Base-by-base conservation (phyloP, 169 alveolate genomes). In the Babesia sp. region DNA sequence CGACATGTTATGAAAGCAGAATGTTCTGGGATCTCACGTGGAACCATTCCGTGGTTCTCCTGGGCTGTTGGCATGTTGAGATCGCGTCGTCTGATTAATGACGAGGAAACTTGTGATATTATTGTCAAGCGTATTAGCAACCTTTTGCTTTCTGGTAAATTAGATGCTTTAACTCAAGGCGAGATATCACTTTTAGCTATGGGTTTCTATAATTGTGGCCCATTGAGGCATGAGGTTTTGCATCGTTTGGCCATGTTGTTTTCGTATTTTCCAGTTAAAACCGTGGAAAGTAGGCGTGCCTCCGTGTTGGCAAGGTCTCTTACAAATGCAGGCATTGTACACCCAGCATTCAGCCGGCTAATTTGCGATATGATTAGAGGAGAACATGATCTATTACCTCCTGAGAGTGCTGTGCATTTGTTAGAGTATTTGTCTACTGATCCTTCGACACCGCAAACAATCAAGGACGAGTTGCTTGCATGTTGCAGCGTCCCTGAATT, bases 171-270 rank as follows among this genome's bases (percentile, higher is more conserved):
- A 50, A 64, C 61, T 24, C 74, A 64, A 50, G 63, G 63, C 4
- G 74, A 64, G 50, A 50, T 64, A 16, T 46, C 36, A n/a, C 61
- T 46, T 31, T 1, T 64, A n/a, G 60, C 74, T 26, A 64, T 29
- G 33, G 74, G 74, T 18, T 64, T 64, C 48, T 37, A 53, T 11
- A 12, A 16, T 2, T 3, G 12, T 4, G 16, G 36, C 22, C 37
- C 3, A 16, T 24, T 6, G 1, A 2, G 61, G 20, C 28, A 45
- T 14, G 63, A 46, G n/a, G 63, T 50, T 12, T 3, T 33, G 37
- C 45, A 64, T 37, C 63, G 74, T 28, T 31, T 64, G 59, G 74
- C 74, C 22, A 46, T 64, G 74, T 14, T 64, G 12, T 64, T 20
- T 64, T 64, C 74, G 8, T 50, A 64, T 36, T 0, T 45, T 18